Percentiles rank a stretch among this genome's conserved stretches.
phyloP scores from a whole-genome alignment of 768 basidiomycete genomes.

The Auriscalpium vulgare region DNA sequence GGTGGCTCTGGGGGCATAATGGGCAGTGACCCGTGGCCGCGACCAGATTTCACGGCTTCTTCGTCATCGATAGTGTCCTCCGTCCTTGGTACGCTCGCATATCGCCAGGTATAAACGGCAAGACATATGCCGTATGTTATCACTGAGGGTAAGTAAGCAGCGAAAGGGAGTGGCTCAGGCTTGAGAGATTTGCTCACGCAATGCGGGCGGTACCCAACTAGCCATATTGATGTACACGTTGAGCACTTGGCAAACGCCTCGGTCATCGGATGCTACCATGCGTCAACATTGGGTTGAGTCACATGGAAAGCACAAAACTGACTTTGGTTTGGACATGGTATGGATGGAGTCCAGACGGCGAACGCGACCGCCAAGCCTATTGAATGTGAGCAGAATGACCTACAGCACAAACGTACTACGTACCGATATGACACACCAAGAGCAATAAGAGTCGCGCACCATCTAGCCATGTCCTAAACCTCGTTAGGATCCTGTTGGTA shows the following conservation, averaged over 20 bases:
- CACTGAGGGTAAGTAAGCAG: conserved; percentile 24
- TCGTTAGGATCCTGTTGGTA: conserved; percentile 31
- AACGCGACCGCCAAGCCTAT: conserved; percentile 38
- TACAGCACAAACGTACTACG: conserved; percentile 3
- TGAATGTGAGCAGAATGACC: neutral
- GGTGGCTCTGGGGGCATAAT: neutral
- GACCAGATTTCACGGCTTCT: neutral
- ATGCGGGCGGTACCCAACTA: conserved; percentile 45
- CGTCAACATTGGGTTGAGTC: neutral
- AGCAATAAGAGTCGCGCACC: conserved; percentile 41
- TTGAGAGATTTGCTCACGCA: conserved; percentile 28
- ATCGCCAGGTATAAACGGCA: conserved; percentile 29
- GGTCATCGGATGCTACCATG: conserved; percentile 29
- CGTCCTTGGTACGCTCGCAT: conserved; percentile 11
- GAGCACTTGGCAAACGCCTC: conserved; percentile 39
- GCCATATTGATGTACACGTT: conserved; percentile 40
- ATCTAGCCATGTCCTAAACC: conserved; percentile 49
- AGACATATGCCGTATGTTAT: conserved; percentile 37
- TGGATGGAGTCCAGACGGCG: conserved; percentile 33
- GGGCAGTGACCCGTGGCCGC: neutral
- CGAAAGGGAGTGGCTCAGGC: neutral
- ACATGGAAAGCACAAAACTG: conserved; percentile 6
- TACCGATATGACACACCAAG: conserved; percentile 39
- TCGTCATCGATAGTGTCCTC: neutral
- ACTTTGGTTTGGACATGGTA: conserved; percentile 39